Evolutionary conservation across 2,329 filamentous ascomycete genomes (phyloP).

Genomic region (Pseudopyrenochaeta lycopersici): DNA sequence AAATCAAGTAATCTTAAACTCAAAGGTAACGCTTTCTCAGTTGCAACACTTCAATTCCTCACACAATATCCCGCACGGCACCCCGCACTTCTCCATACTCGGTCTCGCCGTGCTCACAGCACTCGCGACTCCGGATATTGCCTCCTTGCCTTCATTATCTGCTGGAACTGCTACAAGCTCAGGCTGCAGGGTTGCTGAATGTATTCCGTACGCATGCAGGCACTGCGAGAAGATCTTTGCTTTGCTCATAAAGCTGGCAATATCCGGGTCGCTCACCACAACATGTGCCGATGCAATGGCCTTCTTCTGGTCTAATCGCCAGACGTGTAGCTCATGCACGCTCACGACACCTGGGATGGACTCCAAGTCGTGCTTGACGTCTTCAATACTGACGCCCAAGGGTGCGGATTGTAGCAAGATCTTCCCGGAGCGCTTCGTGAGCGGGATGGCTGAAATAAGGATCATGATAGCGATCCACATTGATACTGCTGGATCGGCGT

Average conservation of each 20-base stretch:
- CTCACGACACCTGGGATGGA: constrained; percentile 72
- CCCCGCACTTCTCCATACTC: constrained; percentile 56
- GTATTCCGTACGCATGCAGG: constrained; percentile 76
- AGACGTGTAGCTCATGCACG: constrained; percentile 77
- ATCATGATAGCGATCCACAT: constrained; percentile 79
- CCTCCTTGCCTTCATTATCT: constrained; percentile 3
- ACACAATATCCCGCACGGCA: constrained; percentile 62
- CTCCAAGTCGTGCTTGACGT: constrained; percentile 75
- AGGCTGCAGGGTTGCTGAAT: constrained; percentile 75
- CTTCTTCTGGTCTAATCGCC: constrained; percentile 76
- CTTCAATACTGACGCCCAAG: constrained; percentile 64
- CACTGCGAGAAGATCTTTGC: constrained; percentile 72
- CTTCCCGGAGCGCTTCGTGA: constrained; percentile 68
- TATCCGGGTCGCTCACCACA: constrained; percentile 65
- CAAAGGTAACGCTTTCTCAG: constrained; percentile 1
- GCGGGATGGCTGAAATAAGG: constrained; percentile 68
- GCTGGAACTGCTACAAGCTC: constrained; percentile 54
- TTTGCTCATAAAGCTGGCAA: constrained; percentile 67
- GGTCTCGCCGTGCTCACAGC: constrained; percentile 28
- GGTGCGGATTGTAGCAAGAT: constrained; percentile 76
- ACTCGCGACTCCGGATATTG: constrained; percentile 11
- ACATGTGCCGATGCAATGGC: constrained; percentile 75
- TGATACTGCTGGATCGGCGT: constrained; percentile 75
- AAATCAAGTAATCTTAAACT: background rate
- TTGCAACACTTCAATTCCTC: constrained; percentile 60